phyloP scores from a whole-genome alignment of 441 rosid species.

The Euphorbia celastroides region DNA sequence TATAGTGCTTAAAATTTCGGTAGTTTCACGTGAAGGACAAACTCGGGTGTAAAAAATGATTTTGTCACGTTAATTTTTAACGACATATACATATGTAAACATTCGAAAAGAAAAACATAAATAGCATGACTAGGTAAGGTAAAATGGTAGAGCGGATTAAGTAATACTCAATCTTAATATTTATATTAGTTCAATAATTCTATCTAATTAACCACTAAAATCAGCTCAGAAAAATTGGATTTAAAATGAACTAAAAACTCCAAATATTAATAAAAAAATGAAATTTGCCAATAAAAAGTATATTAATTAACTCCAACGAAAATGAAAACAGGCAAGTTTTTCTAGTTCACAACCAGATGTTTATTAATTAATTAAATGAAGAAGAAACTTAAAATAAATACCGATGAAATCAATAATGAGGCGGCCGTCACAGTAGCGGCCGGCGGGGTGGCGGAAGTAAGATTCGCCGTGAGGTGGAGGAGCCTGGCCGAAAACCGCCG shows the following conservation, averaged over 20 bases:
- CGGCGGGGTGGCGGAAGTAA: conserved; percentile 36
- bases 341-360: not conserved
- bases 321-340: not conserved
- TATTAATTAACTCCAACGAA: not conserved
- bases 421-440: conserved; percentile 42
- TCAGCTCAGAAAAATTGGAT: not conserved
- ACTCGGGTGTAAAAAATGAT: too few relatives aligned
- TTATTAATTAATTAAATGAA: not conserved
- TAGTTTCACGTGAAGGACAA: too few relatives aligned
- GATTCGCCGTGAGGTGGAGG: conserved; percentile 36
- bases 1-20: too few relatives aligned
- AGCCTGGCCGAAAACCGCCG: conserved; percentile 36
- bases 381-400: not conserved
- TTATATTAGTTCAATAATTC: not conserved
- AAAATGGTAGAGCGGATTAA: not conserved
- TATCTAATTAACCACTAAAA: not conserved
- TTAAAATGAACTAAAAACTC: not conserved
- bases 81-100: too few relatives aligned
- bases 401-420: conserved; percentile 38
- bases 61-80: too few relatives aligned
- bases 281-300: not conserved
- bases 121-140: too few relatives aligned
- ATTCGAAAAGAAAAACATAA: too few relatives aligned
- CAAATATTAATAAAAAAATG: too few relatives aligned
- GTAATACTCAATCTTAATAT: not conserved